Conservation (phyloP, 208 protist species). For the Blechomonas ayalai region DNA sequence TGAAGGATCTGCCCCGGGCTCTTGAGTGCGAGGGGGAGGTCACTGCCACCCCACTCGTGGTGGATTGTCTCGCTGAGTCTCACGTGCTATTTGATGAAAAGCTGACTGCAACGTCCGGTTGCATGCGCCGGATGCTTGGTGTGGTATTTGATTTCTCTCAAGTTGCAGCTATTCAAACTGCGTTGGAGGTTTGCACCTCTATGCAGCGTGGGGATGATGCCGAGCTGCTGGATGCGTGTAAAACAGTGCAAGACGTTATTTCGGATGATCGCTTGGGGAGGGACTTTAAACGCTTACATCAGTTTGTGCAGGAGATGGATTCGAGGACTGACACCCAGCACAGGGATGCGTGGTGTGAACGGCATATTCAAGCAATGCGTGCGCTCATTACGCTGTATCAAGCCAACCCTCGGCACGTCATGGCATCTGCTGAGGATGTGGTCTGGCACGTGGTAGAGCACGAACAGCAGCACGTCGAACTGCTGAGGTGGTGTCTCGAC, state of each 20-base stretch:
- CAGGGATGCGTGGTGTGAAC: constrained; percentile 3
- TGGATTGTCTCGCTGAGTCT: too few species aligned
- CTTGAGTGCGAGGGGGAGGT: too few species aligned
- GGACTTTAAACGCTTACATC: constrained; percentile 3
- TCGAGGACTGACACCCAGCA: constrained; percentile 2
- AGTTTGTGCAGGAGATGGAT: too few species aligned
- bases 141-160: constrained; percentile 15
- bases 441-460: constrained; percentile 13
- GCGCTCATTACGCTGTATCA: constrained; percentile 17
- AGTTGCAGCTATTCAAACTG: neutral
- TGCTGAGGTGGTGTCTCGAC: constrained; percentile 17
- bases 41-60: too few species aligned
- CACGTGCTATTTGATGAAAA: too few species aligned
- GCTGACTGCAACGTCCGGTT: too few species aligned
- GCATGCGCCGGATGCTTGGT: constrained; percentile 8
- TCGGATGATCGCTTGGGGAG: neutral
- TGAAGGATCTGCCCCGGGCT: too few species aligned
- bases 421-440: constrained; percentile 11
- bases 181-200: constrained; percentile 6
- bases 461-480: constrained; percentile 15
- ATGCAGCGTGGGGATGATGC: constrained; percentile 3
- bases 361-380: constrained; percentile 15
- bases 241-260: too few species aligned
- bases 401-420: constrained; percentile 4
- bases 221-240: too few species aligned